These are phyloP conservation scores for Zelonia costaricensis DNA, from an alignment of 208 protist genomes.

Conservation along the genomic window DNA sequence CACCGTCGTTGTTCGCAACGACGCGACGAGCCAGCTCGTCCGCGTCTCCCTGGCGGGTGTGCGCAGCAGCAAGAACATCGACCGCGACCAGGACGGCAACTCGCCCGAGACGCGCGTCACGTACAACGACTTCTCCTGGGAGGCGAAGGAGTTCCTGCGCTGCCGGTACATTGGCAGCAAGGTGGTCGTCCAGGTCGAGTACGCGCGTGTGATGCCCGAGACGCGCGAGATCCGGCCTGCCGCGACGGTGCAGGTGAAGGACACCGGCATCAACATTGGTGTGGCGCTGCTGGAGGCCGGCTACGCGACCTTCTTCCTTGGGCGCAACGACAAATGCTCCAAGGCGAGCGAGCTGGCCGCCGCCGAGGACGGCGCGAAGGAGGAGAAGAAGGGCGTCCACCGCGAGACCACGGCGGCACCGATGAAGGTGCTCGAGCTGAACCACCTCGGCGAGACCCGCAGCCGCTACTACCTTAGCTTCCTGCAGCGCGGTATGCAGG, in stretches of 20 bases:
- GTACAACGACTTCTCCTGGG: conserved; percentile 89
- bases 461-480: conserved; percentile 89
- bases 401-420: conserved; percentile 28
- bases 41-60: conserved; percentile 82
- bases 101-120: conserved; percentile 78
- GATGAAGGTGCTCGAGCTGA: conserved; percentile 79
- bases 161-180: conserved; percentile 74
- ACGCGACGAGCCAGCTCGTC: conserved; percentile 43
- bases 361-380: conserved; percentile 61
- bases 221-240: conserved; percentile 80
- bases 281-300: conserved; percentile 77
- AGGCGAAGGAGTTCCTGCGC: conserved; percentile 86
- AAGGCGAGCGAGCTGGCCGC: conserved; percentile 55
- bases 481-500: conserved; percentile 89
- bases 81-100: conserved; percentile 78
- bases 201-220: conserved; percentile 77
- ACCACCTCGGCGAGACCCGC: conserved; percentile 75
- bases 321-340: conserved; percentile 73
- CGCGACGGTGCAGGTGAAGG: conserved; percentile 52
- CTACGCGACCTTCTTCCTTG: conserved; percentile 81
- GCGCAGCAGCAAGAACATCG: conserved; percentile 80
- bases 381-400: conserved; percentile 52
- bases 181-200: conserved; percentile 82
- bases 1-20: conserved; percentile 72
- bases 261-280: conserved; percentile 71